Conservation (phyloP, 441 rosid genomes). For the Raphanus hybrid region DNA sequence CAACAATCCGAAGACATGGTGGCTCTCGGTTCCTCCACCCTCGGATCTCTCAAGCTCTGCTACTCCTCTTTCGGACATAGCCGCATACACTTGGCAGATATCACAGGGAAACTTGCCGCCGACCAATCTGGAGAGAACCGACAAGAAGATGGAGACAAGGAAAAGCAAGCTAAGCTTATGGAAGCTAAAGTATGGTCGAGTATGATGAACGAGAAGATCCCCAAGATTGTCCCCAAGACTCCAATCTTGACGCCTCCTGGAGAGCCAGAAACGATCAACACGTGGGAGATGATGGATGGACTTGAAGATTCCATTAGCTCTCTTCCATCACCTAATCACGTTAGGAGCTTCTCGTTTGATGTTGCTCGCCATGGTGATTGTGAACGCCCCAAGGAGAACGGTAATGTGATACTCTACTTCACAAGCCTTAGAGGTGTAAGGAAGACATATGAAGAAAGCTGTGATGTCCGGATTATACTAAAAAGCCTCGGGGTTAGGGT, state of each 20-base stretch:
- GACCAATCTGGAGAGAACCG: too few species aligned
- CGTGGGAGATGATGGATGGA: slow-evolving; percentile 77
- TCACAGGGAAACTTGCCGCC: too few species aligned
- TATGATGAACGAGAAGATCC: slow-evolving; percentile 70
- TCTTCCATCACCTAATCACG: slow-evolving; percentile 43
- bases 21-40: too few species aligned
- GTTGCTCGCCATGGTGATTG: slow-evolving; percentile 28
- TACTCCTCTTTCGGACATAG: too few species aligned
- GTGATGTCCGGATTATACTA: slow-evolving; percentile 62
- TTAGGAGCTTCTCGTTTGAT: slow-evolving; percentile 62
- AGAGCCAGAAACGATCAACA: slow-evolving; percentile 71
- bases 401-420: slow-evolving; percentile 56
- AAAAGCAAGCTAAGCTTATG: slow-evolving; percentile 37
- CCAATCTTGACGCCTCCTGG: slow-evolving; percentile 67
- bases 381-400: slow-evolving; percentile 41
- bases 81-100: too few species aligned
- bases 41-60: too few species aligned
- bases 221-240: slow-evolving; percentile 54
- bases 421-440: slow-evolving; percentile 84
- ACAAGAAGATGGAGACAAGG: too few species aligned
- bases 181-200: slow-evolving; percentile 87
- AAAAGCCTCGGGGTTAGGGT: slow-evolving; percentile 61
- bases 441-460: slow-evolving; percentile 83
- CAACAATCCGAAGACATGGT: too few species aligned
- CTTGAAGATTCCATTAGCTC: slow-evolving; percentile 59